Base-by-base conservation (phyloP, 345 rosid species). In the Brassica carinata region DNA sequence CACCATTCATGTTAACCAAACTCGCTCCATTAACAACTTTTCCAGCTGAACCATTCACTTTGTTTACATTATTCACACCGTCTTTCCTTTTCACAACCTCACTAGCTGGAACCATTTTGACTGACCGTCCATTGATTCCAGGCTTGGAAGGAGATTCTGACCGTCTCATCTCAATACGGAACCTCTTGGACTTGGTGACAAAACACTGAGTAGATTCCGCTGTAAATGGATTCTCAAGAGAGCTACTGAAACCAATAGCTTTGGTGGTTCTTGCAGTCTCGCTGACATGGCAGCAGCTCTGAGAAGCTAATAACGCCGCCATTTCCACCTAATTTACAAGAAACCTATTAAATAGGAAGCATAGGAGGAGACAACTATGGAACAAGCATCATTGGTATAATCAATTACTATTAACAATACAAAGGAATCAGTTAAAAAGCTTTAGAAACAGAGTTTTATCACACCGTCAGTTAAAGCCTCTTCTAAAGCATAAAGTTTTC, bases 51-150 rank as follows among this genome's bases (percentile, higher is more conserved):
- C 97, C 93, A 82, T 89, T 91, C 78, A 88, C 87, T 43, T 14
- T 79, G 71, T 87, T 87, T 51, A 83, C 87, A 81, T 65, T 87
- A 26, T 77, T 87, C 36, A 80, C 61, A 64, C 82, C 79, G 30
- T 81, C 69, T 72, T 73, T 89, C 81, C 83, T 86, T 76, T 84
- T 91, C 81, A 83, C 30, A 65, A 85, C 93, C 81, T 93, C 93
- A 77, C 90, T 90, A 0, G 86, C 81, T 0, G 99, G 99, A 66
- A 90, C 90, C 99, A 96, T 93, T 85, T 88, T 93, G 65, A 88
- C 85, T 0, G 84, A 74, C 72, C 90, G 82, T 18, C 97, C 92
- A 67, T 90, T 89, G 75, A 79, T 64, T 45, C 90, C 90, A 29
- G 86, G 78, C 57, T 75, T 87, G 3, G 94, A 80, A 18, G 89